Base-by-base conservation (phyloP, 176 grass and related monocot species). In the Paspalum notatum region DNA sequence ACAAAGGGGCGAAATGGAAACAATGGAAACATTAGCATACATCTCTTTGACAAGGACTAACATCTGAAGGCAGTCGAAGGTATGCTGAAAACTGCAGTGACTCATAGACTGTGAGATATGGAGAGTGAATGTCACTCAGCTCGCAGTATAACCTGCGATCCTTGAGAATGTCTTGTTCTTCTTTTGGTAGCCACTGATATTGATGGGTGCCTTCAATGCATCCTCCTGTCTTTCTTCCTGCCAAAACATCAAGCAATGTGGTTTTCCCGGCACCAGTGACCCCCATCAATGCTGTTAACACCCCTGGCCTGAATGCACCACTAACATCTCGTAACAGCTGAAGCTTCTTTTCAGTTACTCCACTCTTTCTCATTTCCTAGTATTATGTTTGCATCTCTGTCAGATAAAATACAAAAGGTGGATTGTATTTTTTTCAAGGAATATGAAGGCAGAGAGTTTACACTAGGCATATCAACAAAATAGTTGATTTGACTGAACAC, bases 121-220 rank as follows among this genome's bases (percentile, higher is more conserved):
- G 89, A 9, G 91, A 92, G 61, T 97, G 91, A 52, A 91, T 90
- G 60, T 94, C 91, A 59, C 47, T 91, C 84, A 94, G 94, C 62
- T 97, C 94, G 57, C 94, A 97, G 62, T n/a, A n/a, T 97, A 97
- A 69, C 94, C 94, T 20, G 94, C 90, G 72, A 94, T 81, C 82
- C 89, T 87, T 79, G 91, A 91, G 85, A 97, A 94, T 1, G 87
- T 92, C 55, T 92, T 89, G 46, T 97, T 89, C 56, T 88, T 94
- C 81, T 97, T 97, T 66, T 73, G 91, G 75, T 90, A 88, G 40
- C 94, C 91, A 51, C 61, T 79, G 79, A 97, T 97, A 38, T 26
- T 94, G 64, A 94, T 62, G n/a, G 43, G 68, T 69, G 14, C 94
- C 91, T 86, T 97, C 89, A 70, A 92, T 94, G 47, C 76, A 81